These are phyloP conservation scores for Colletotrichum kahawae DNA, from an alignment of 2,329 filamentous ascomycete genomes.

Conservation along the genomic window DNA sequence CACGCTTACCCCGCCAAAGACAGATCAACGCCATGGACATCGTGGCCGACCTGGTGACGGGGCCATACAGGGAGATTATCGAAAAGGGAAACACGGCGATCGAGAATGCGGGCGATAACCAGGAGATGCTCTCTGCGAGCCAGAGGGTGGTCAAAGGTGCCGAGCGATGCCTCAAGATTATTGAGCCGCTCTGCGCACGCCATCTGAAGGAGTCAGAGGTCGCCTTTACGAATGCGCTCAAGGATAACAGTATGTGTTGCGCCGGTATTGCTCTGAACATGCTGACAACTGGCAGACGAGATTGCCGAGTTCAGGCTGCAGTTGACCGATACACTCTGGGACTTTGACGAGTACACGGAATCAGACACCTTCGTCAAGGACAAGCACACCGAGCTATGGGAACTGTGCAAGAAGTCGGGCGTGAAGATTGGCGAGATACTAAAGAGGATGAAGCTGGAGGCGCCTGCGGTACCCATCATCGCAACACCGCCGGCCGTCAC, in stretches of 20 bases:
- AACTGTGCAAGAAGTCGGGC: slow-evolving; percentile 51
- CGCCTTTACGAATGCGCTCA: slow-evolving; percentile 56
- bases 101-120: slow-evolving; percentile 49
- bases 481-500: background rate
- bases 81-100: slow-evolving; percentile 54
- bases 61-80: slow-evolving; percentile 57
- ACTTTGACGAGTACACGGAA: slow-evolving; percentile 61
- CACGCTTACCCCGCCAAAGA: background rate
- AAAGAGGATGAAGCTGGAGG: slow-evolving; percentile 57
- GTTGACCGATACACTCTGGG: slow-evolving; percentile 57
- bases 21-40: slow-evolving; percentile 38
- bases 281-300: slow-evolving; percentile 41
- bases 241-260: slow-evolving; percentile 52
- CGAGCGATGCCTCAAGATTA: slow-evolving; percentile 52
- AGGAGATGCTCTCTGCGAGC: slow-evolving; percentile 56
- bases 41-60: slow-evolving; percentile 49
- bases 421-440: slow-evolving; percentile 55
- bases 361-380: slow-evolving; percentile 54
- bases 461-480: background rate
- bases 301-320: slow-evolving; percentile 53
- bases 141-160: slow-evolving; percentile 53
- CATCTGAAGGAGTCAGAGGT: slow-evolving; percentile 52
- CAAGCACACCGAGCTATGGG: slow-evolving; percentile 54
- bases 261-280: background rate
- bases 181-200: slow-evolving; percentile 57